phyloP scores from a whole-genome alignment of 177 flowering plant genomes.

The Tripterygium wilfordii region DNA sequence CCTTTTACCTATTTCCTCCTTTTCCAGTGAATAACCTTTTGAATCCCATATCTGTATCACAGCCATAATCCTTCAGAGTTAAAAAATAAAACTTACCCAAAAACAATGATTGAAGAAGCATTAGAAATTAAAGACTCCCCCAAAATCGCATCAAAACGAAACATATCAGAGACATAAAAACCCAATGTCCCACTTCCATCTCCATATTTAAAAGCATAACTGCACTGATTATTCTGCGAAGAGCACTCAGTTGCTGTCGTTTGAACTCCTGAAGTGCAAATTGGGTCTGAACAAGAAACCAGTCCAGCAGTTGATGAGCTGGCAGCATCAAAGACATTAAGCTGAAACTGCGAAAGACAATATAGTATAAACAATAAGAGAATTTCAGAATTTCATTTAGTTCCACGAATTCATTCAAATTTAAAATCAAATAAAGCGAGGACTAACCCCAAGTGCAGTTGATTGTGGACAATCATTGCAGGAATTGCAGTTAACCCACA shows the following conservation, averaged over 20 bases:
- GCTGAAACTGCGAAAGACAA: slow-evolving; percentile 27
- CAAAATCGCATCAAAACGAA: slow-evolving; percentile 34
- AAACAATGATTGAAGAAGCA: slow-evolving; percentile 38
- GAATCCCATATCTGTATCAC: slow-evolving; percentile 3
- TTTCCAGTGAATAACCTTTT: background rate
- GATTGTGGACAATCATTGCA: slow-evolving; percentile 42
- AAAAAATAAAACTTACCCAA: slow-evolving; percentile 33
- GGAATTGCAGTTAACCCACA: slow-evolving; percentile 45
- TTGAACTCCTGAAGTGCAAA: slow-evolving; percentile 22
- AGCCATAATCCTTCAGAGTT: background rate
- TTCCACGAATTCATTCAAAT: background rate
- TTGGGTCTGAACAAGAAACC: slow-evolving; percentile 36
- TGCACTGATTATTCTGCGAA: slow-evolving; percentile 29
- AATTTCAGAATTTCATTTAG: background rate
- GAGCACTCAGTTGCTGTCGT: slow-evolving; percentile 29
- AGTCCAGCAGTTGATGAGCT: slow-evolving; percentile 32
- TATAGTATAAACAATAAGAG: background rate
- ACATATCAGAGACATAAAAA: slow-evolving; percentile 32
- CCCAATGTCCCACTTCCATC: slow-evolving; percentile 53
- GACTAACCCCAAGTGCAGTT: slow-evolving; percentile 41
- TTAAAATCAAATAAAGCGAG: slow-evolving; percentile 2
- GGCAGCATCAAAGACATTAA: slow-evolving; percentile 31
- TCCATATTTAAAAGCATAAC: slow-evolving; percentile 41
- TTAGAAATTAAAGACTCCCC: slow-evolving; percentile 33
- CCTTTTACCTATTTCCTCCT: slow-evolving; percentile 1